Evolutionary conservation across 176 grass and related monocot genomes (phyloP), one percentile per base, ranked within the genome.

Genomic region (Aegilops tauschii): DNA sequence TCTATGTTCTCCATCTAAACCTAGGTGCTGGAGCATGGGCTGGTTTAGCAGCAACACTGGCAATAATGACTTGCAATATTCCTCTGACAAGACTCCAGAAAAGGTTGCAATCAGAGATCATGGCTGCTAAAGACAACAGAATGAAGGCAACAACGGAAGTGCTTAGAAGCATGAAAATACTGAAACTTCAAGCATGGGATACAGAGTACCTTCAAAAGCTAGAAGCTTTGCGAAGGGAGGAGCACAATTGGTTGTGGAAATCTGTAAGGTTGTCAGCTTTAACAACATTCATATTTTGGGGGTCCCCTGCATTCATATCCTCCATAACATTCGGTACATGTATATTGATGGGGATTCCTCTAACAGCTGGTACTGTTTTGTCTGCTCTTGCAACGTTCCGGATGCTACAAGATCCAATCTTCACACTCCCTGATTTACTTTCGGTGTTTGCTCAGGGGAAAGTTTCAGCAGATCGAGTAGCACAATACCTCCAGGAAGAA

Each of bases 151-250:
- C 94, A 39, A 92, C 93, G 2, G 97, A 99, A 91, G 85, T 99
- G 73, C 88, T 99, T 40, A 82, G 94, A 84, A 99, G 90, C 90
- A 99, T 99, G 90, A 96, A 86, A 89, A 95, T 99, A 80, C 82
- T 99, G 72, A 99, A 99, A 93, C 87, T 99, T 86, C 94, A 99
- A 93, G 94, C 94, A 88, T 99, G 97, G 97, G 97, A 99, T 78
- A 82, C 87, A 61, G 80, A 82, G 62, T 99, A 94, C 63, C 94
- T 99, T 86, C 85, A 94, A 36, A 96, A 94, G 85, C 68, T 99
- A 84, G 88, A 99, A 91, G 85, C 65, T 62, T 88, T 99, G 63
- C 81, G 94, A 49, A 81, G 64, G 6, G 83, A 87, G 2, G 97
- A 99, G 80, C 88, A 93, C 80, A 92, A 90, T 8, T 96, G 94